Base-by-base conservation (phyloP, 2,329 filamentous ascomycete species). In the Xylariaceae sp. region DNA sequence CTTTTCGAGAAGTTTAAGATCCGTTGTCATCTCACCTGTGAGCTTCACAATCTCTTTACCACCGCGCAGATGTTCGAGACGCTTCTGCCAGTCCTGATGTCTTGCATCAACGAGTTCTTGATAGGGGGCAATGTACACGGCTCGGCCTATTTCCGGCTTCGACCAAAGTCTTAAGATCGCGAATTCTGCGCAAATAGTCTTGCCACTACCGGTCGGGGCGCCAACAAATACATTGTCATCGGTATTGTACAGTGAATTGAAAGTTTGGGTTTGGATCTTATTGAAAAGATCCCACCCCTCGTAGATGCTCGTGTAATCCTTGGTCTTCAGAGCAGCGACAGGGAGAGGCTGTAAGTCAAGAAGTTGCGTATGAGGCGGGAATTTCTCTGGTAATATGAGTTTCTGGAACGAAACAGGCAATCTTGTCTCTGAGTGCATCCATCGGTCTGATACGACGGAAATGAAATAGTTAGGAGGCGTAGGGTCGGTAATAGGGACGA, bases 391-490 rank as follows among this genome's bases (percentile, higher is more conserved):
- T 5, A 98, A 76, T 35, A 95, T 86, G 22, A 98, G 76, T 65
- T 96, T 96, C 64, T 95, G 87, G 72, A 98, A 97, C 1, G 91
- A 92, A 2, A 98, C 86, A 0, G 92, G 86, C 43, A 98, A 74
- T 63, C 91, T 90, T 1, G 91, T 95, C 70, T 98, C 91, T 1
- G 92, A 89, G 64, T 95, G 89, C 89, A 98, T 96, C 93, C 93
- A 98, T 56, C 93, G 79, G 66, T 98, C 93, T 3, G 92, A 97
- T 17, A 96, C 72, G 32, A 98, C 80, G 0, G 90, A 93, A 59
- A 98, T 89, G 69, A 98, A 98, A 71, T 98, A 98, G 66, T 98
- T 95, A 0, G 94, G 93, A 12, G 93, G 93, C 87, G 97, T 95
- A 0, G 94, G 94, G 57, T 98, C 93, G 1, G 89, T 91, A 55